Evolutionary conservation across 148 eudicot genomes (phyloP), one percentile per base, ranked within the genome.

Genomic region (Fallopia convolvulus): DNA sequence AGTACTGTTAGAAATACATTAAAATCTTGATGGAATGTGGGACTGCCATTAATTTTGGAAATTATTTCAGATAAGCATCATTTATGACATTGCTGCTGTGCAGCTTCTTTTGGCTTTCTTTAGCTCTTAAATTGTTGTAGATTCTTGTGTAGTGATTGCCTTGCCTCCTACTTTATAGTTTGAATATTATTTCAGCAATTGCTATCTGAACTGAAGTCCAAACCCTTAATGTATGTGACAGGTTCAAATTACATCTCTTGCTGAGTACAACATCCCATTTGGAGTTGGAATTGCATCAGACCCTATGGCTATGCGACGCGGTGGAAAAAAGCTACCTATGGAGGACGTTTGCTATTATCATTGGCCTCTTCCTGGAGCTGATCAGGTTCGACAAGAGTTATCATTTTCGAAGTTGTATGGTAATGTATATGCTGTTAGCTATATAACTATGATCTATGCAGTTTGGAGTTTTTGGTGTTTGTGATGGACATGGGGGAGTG

Each of bases 401-500:
- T 12, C 5, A 2, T 49, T 55, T 26, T 58, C 77, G 49, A 63
- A 75, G 56, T 14, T 52, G 65, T 81, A 10, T 52, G 7, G 42
- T n/a, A 49, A 77, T 74, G 60, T 73, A 44, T 46, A 21, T 44
- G n/a, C 30, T 42, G 39, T 7, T 21, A 21, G 13, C 78, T 56
- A 77, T 44, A 30, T 36, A 26, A n/a, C 13, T 71, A 42, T 80
- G 18, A 65, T 80, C 40, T 61, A 17, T 81, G 84, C 93, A 94
- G 99, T 90, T 94, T 87, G 99, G 99, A 77, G 84, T 94, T 70
- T 94, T 94, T 82, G 96, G 96, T 77, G 87, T 94, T 60, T 90
- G 94, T 76, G 99, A 94, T 84, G 99, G 99, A 82, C 99, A 94
- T 83, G 97, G 99, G 50, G 99, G 97, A 85, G 93, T 81, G 32